phyloP scores from a whole-genome alignment of 768 basidiomycete genomes.

The Pleurotus eryngii region DNA sequence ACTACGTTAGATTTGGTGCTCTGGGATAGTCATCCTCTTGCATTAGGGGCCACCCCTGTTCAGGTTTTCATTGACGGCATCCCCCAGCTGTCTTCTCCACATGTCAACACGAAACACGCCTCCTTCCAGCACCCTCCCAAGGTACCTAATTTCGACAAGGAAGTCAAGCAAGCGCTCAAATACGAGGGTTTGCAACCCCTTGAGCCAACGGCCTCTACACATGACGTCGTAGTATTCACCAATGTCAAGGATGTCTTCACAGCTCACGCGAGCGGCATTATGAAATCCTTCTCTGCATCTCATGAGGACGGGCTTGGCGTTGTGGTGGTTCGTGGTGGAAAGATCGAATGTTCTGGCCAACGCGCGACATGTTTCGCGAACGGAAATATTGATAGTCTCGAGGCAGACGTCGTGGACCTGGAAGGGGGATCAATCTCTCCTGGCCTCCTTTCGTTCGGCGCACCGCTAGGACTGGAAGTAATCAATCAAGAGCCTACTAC shows the following conservation, averaged over 20 bases:
- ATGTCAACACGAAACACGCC: slow-evolving; percentile 47
- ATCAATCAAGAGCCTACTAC: slow-evolving; percentile 69
- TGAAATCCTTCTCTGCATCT: slow-evolving; percentile 19
- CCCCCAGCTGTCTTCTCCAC: slow-evolving; percentile 55
- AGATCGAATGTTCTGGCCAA: slow-evolving; percentile 47
- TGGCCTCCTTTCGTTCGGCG: slow-evolving; percentile 69
- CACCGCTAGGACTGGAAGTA: slow-evolving; percentile 66
- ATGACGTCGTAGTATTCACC: slow-evolving; percentile 47
- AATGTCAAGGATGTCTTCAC: slow-evolving; percentile 57
- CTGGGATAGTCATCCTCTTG: slow-evolving; percentile 83
- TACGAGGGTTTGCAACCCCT: slow-evolving; percentile 80
- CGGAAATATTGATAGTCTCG: slow-evolving; percentile 11
- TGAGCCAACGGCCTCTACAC: slow-evolving; percentile 31
- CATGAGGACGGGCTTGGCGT: slow-evolving; percentile 21
- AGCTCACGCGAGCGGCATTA: slow-evolving; percentile 22
- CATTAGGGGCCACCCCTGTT: slow-evolving; percentile 79
- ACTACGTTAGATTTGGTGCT: slow-evolving; percentile 61
- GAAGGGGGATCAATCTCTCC: slow-evolving; percentile 66
- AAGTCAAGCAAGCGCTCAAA: slow-evolving; percentile 55
- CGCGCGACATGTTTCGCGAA: slow-evolving; percentile 10
- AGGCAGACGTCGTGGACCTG: slow-evolving; percentile 51
- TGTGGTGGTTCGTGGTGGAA: slow-evolving; percentile 43
- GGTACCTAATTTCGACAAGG: slow-evolving; percentile 70
- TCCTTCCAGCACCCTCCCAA: slow-evolving; percentile 44
- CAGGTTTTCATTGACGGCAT: slow-evolving; percentile 93